A percentile compares a stretch with the other conserved stretches of the same genome.
These are phyloP conservation scores for Scedosporium apiospermum DNA, from an alignment of 2,329 filamentous ascomycete genomes.

Conservation along the genomic window DNA sequence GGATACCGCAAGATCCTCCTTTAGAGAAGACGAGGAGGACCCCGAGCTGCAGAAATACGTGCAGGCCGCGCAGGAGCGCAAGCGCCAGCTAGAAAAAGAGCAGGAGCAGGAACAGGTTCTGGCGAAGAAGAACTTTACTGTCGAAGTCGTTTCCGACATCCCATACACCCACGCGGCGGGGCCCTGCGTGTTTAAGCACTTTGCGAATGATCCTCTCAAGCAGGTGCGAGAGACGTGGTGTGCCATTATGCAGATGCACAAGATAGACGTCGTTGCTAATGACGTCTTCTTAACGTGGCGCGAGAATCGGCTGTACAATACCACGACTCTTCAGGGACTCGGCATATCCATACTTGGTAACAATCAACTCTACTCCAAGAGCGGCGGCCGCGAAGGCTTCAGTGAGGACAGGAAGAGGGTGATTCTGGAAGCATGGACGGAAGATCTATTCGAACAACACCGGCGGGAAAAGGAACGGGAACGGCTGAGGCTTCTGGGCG, in stretches of 20 bases:
- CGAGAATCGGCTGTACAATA: slow-evolving; percentile 60
- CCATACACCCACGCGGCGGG: slow-evolving; percentile 31
- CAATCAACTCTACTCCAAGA: slow-evolving; percentile 29
- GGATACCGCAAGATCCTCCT: slow-evolving; percentile 7
- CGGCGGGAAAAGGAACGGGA: slow-evolving; percentile 38
- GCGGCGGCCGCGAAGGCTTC: slow-evolving; percentile 31
- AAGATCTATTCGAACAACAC: slow-evolving; percentile 45
- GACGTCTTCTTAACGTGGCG: slow-evolving; percentile 73
- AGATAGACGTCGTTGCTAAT: slow-evolving; percentile 27
- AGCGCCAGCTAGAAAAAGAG: slow-evolving; percentile 1
- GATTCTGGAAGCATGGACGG: slow-evolving; percentile 70
- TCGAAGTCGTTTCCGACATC: slow-evolving; percentile 46
- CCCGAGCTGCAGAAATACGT: slow-evolving; percentile 38
- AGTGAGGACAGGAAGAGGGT: slow-evolving; percentile 45
- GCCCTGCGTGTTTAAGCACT: slow-evolving; percentile 49
- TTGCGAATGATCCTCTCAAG: slow-evolving; percentile 57
- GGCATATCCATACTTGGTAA: slow-evolving; percentile 39
- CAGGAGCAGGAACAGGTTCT: background rate
- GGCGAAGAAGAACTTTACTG: slow-evolving; percentile 4
- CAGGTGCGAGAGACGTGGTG: slow-evolving; percentile 60
- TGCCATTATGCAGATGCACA: slow-evolving; percentile 43
- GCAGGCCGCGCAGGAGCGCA: slow-evolving; percentile 27
- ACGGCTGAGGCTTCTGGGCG: slow-evolving; percentile 31
- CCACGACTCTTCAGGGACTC: slow-evolving; percentile 62
- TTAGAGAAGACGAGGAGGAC: slow-evolving; percentile 20